phyloP scores from a whole-genome alignment of 495 filamentous ascomycete genomes.

The Aspergillus campestris region DNA sequence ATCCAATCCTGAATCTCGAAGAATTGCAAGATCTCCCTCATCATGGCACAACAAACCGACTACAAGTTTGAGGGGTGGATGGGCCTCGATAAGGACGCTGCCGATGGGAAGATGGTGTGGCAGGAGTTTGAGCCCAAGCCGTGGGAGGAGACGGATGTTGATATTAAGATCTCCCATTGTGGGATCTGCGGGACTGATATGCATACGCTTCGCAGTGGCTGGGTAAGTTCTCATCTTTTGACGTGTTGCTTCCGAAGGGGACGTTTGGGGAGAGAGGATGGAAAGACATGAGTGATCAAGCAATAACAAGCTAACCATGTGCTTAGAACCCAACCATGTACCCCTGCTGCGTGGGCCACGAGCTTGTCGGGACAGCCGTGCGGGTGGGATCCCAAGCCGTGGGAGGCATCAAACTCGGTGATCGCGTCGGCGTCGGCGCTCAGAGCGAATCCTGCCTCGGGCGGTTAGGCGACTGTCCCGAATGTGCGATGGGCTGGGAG shows the following conservation, averaged over 20 bases:
- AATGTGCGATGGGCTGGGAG: slow-evolving; percentile 55
- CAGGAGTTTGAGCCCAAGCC: slow-evolving; percentile 68
- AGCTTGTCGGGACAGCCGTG: slow-evolving; percentile 72
- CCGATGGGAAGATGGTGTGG: slow-evolving; percentile 74
- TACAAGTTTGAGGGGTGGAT: slow-evolving; percentile 82
- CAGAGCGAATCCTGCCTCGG: slow-evolving; percentile 64
- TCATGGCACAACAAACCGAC: slow-evolving; percentile 27
- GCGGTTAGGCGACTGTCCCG: slow-evolving; percentile 54
- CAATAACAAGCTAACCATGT: slow-evolving; percentile 2
- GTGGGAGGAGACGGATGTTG: slow-evolving; percentile 72
- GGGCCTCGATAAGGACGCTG: slow-evolving; percentile 47
- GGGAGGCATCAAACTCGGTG: slow-evolving; percentile 63
- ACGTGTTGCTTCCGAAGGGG: too few species aligned
- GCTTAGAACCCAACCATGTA: slow-evolving; percentile 46
- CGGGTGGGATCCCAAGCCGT: slow-evolving; percentile 62
- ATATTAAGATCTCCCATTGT: slow-evolving; percentile 38
- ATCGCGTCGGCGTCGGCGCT: slow-evolving; percentile 82
- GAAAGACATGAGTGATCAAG: too few species aligned
- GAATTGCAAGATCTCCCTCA: background rate
- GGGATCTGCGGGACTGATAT: slow-evolving; percentile 51
- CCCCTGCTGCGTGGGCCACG: slow-evolving; percentile 72
- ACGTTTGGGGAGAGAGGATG: too few species aligned
- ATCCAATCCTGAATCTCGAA: background rate
- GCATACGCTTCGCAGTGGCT: slow-evolving; percentile 67
- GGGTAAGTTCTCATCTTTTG: slow-evolving; percentile 34